Base-by-base conservation (phyloP, 495 filamentous ascomycete genomes). In the Aspergillus sparsus region DNA sequence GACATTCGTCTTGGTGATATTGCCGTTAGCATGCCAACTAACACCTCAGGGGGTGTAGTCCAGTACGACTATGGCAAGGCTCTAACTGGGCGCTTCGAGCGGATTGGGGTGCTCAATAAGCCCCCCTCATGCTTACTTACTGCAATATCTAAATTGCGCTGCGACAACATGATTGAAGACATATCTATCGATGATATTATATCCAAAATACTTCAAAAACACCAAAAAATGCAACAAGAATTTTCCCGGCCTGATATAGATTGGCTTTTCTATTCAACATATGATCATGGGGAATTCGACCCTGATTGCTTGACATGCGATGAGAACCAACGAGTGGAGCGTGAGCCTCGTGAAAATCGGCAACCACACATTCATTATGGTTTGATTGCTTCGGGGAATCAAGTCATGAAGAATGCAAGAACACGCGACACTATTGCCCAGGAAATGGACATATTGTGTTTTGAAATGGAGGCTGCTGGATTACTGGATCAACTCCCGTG, bases 1-100 rank as follows among this genome's bases (percentile, higher is more conserved):
- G 72, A 80, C 51, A 66, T 76, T 27, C 63, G 67, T 15, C 67
- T 80, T 7, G 78, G 79, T 8, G 75, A 80, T 58, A 62, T 81
- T 6, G 74, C 80, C 1, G 70, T 82, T 12, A 71, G 76, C 57
- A 50, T 69, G 7, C 71, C 73, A 3, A 36, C 7, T 4, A 56
- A 36, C 2, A 61, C n/a, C 1, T 60, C 55, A 39, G 62, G 66
- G 16, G 75, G 75, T 9, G 77, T 80, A 2, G 62, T 80, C 0
- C 72, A 79, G 55, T 81, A 73, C 50, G 70, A 80, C 49, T 55
- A 68, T 13, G 76, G 47, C 15, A 50, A 31, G 6, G 16, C 13
- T 12, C 18, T 18, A 7, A 27, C 7, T 12, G 21, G 18, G 68
- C 70, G 53, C 47, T 45, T 47, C 62, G 61, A 31, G 74, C 42